Percentiles rank a stretch among this genome's conserved stretches.
Evolutionary conservation across 805 yeast genomes (phyloP).

Genomic region (Starmerella apis): DNA sequence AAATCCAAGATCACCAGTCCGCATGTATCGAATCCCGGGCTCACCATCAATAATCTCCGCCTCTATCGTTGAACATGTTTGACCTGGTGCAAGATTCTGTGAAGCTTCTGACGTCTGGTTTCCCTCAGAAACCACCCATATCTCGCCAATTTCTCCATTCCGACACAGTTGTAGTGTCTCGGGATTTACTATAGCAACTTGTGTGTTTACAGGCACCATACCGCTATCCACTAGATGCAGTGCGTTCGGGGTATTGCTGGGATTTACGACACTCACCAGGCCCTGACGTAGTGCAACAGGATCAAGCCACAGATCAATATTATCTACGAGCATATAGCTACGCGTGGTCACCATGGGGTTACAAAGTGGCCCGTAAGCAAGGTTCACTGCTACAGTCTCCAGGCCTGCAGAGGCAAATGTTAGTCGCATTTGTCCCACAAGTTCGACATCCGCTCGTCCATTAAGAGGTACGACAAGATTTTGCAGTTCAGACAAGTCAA

Average conservation of each 20-base stretch:
- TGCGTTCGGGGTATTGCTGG: constrained; percentile 55
- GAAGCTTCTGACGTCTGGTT: constrained; percentile 53
- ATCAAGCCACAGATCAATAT: constrained; percentile 77
- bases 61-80: constrained; percentile 28
- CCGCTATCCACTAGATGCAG: constrained; percentile 87
- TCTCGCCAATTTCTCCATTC: constrained; percentile 91
- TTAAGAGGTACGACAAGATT: constrained; percentile 75
- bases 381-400: constrained; percentile 57
- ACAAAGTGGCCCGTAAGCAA: constrained; percentile 65
- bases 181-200: constrained; percentile 88
- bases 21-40: constrained; percentile 51
- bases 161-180: constrained; percentile 71
- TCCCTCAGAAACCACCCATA: constrained; percentile 90
- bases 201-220: constrained; percentile 89
- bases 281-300: constrained; percentile 88
- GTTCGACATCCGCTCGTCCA: constrained; percentile 52
- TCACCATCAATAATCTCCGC: constrained; percentile 60
- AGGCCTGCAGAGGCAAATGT: constrained; percentile 56
- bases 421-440: constrained; percentile 46
- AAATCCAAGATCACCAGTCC: constrained; percentile 94
- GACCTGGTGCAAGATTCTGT: constrained; percentile 41
- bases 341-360: constrained; percentile 79
- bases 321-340: constrained; percentile 79
- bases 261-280: constrained; percentile 65
- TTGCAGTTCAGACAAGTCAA: constrained; percentile 51